Base-by-base conservation (phyloP, 768 basidiomycete genomes). In the Trametes cinnabarina region DNA sequence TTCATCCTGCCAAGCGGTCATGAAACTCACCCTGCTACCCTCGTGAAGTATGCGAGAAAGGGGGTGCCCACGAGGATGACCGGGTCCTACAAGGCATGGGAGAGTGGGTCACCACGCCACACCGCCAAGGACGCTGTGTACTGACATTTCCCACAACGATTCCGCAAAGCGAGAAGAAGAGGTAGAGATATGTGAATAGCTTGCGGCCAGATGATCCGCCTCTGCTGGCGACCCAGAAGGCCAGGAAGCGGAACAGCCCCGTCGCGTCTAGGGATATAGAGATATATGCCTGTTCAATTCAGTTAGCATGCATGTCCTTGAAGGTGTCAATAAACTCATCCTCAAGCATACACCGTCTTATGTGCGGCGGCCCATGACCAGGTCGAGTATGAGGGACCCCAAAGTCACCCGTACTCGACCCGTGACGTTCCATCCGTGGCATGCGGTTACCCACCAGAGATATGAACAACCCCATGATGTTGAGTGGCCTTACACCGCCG, bases 391-490 rank as follows among this genome's bases (percentile, higher is more conserved):
- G n/a, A n/a, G n/a, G n/a, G n/a, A n/a, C n/a, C n/a, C n/a, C n/a
- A n/a, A n/a, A n/a, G n/a, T n/a, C n/a, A n/a, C n/a, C n/a, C n/a
- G n/a, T n/a, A n/a, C n/a, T n/a, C n/a, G n/a, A n/a, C n/a, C n/a
- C n/a, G n/a, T n/a, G n/a, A n/a, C n/a, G n/a, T n/a, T n/a, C n/a
- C n/a, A n/a, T n/a, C n/a, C n/a, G n/a, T n/a, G n/a, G n/a, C n/a
- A n/a, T n/a, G 8, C 6, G 22, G 6, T 11, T 23, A 76, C 66
- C 39, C 41, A 72, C 93, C 47, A 97, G 78, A 3, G 90, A 92
- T 65, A 93, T 85, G 74, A 98, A 98, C 1, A 98, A 75, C 23
- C 92, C 91, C 70, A 98, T 83, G 62, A 98, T 94, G 69, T 97
- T 92, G 67, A 94, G 91, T 0, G 95, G 95, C 63, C 89, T 83